phyloP scores from a whole-genome alignment of 306 rosid genomes.

The Canavalia gladiata region DNA sequence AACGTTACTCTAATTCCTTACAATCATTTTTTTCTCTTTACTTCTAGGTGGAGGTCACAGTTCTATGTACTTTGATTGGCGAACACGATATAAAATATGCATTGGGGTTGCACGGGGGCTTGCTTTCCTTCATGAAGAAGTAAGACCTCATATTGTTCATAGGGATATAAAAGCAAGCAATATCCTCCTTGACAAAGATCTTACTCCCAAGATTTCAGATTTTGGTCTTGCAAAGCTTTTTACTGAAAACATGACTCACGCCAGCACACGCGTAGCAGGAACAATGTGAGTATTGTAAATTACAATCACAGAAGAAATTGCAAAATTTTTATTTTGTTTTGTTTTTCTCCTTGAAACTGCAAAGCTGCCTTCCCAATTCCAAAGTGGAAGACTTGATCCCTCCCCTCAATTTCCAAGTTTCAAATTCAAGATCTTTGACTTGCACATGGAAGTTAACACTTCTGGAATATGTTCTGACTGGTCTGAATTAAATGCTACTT shows the following conservation, averaged over 20 bases:
- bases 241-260: slow-evolving; percentile 84
- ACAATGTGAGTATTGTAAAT: slow-evolving; percentile 74
- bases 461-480: slow-evolving; percentile 5
- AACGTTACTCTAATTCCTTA: slow-evolving; percentile 4
- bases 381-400: slow-evolving; percentile 1
- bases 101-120: slow-evolving; percentile 87
- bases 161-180: slow-evolving; percentile 99
- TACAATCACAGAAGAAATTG: slow-evolving; percentile 33
- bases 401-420: slow-evolving; percentile 18
- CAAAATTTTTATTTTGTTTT: slow-evolving; percentile 10
- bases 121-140: slow-evolving; percentile 91
- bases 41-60: slow-evolving; percentile 69
- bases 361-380: not conserved
- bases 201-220: slow-evolving; percentile 89
- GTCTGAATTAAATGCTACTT: slow-evolving; percentile 20
- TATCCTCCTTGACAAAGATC: slow-evolving; percentile 81
- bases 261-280: slow-evolving; percentile 99
- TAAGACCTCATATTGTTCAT: slow-evolving; percentile 84
- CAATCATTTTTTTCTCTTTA: slow-evolving; percentile 41
- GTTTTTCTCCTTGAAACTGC: not conserved
- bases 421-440: slow-evolving; percentile 2
- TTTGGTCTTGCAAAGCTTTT: slow-evolving; percentile 97
- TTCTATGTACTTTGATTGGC: slow-evolving; percentile 72
- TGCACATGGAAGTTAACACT: not conserved
- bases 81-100: slow-evolving; percentile 64